Evolutionary conservation across 306 rosid genomes (phyloP), one percentile per base, ranked within the genome.

Genomic region (Vigna mungo): DNA sequence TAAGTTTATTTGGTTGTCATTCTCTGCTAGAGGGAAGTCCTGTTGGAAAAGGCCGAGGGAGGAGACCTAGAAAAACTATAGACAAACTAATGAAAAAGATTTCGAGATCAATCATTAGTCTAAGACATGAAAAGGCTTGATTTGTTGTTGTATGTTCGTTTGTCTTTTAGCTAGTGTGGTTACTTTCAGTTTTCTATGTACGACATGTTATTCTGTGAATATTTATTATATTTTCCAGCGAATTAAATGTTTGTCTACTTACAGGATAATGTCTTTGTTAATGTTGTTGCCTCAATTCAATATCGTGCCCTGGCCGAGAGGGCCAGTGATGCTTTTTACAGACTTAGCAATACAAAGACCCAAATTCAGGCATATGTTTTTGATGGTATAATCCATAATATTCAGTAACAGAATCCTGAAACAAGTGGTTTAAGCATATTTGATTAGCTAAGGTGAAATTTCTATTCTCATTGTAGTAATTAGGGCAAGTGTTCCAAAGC

Each of bases 361-460:
- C 98, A 94, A 85, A 92, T 94, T 82, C 97, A 94, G 83, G 96
- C 97, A 43, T 92, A 94, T 81, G 97, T 92, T 78, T 94, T 92
- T 83, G 97, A 90, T 73, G 97, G 98, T 92, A 94, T 83, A 51
- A 78, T 21, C 46, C 71, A 34, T 52, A 34, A 37, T 75, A 58
- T 75, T 58, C 48, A 84, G 75, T 67, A 37, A 72, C n/a, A 63
- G 30, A 59, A 71, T 63, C 72, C 39, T 30, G 51, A 20, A 17
- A 55, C 5, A 41, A 60, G 73, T 60, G 43, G 44, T 58, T 54
- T 58, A 53, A 74, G 25, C 36, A 16, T 62, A 44, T 51, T 30
- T 37, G 32, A 76, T 79, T 51, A 37, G 78, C 68, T 80, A 17
- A 75, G 37, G 23, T 54, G 41, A 65, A 55, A 18, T 72, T 77